Evolutionary conservation across 1,284 basidiomycete species (phyloP), one percentile per base, ranked within the genome.

Genomic region (Microbotryomycetes sp.): DNA sequence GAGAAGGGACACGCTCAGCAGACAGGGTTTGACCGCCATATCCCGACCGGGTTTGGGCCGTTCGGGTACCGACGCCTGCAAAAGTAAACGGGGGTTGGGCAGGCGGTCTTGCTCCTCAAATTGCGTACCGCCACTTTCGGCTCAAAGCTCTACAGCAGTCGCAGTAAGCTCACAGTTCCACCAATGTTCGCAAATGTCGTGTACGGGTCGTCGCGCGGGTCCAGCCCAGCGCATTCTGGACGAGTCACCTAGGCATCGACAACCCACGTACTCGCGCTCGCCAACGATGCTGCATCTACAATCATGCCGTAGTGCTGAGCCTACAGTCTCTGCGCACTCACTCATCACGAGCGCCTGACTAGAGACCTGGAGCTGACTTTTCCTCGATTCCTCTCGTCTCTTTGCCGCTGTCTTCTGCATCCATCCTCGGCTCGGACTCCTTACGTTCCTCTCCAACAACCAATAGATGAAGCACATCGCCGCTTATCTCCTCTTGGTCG

Each of bases 401-500:
- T 9, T 18, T n/a, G n/a, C n/a, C n/a, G n/a, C n/a, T n/a, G n/a
- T n/a, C n/a, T n/a, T n/a, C n/a, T n/a, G n/a, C n/a, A n/a, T n/a
- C n/a, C n/a, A n/a, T n/a, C n/a, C 23, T 54, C 15, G 31, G 31
- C 31, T 30, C 9, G 16, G n/a, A 18, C 1, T 54, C 1, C 24
- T 41, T 28, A 21, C 21, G 21, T 5, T 21, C 21, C 26, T 15
- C 52, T 16, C 15, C 23, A n/a, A n/a, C 15, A 28, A 30, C 18
- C 52, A 30, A 30, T 52, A 91, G 88, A 94, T 96, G 91, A 90
- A 91, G 82, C 83, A 94, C 80, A 82, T 98, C 80, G 94, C 93
- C 81, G 91, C 91, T 72, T 98, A 97, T 83, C 85, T 99, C 71
- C 90, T 99, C 78, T 91, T 97, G 80, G 87, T 89, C 79, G 84